A percentile compares a stretch with the other conserved stretches of the same genome.
phyloP scores from a whole-genome alignment of 108 stramenopile genomes.

The Epithemia pelagica region DNA sequence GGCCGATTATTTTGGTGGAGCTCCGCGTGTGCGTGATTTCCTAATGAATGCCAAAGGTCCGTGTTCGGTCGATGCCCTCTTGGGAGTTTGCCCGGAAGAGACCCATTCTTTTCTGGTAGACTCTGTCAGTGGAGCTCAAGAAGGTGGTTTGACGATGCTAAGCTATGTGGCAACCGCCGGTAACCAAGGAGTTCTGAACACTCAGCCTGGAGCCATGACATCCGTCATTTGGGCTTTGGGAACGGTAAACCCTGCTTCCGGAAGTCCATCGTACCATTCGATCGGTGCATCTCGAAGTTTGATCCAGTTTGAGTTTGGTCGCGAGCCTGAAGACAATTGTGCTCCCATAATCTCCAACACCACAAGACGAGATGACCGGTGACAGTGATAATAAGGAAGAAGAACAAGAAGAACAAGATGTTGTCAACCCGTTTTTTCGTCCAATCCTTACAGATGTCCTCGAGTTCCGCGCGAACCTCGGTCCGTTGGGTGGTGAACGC shows the following conservation, averaged over 20 bases:
- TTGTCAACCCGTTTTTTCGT: slow-evolving; percentile 11
- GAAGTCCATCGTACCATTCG: slow-evolving; percentile 11
- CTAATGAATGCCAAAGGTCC: slow-evolving; percentile 10
- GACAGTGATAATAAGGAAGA: not conserved
- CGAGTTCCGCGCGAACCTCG: slow-evolving; percentile 12
- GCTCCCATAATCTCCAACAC: not conserved
- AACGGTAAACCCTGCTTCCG: slow-evolving; percentile 7
- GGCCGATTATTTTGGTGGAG: slow-evolving; percentile 2
- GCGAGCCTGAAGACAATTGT: slow-evolving; percentile 19
- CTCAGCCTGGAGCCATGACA: slow-evolving; percentile 10
- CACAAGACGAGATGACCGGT: not conserved
- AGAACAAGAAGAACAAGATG: not conserved
- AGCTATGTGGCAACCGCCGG: slow-evolving; percentile 2
- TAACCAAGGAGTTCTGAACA: not conserved
- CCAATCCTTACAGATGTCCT: slow-evolving; percentile 6
- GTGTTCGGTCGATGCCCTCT: not conserved
- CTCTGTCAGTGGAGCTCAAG: slow-evolving; percentile 10
- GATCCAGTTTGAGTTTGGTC: slow-evolving; percentile 17
- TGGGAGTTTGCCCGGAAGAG: slow-evolving; percentile 16
- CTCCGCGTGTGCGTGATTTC: slow-evolving; percentile 10
- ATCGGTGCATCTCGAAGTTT: not conserved
- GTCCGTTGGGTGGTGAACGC: slow-evolving; percentile 17
- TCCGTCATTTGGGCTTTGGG: slow-evolving; percentile 23
- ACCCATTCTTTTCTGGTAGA: not conserved
- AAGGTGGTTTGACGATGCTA: slow-evolving; percentile 13